Evolutionary conservation across 176 grass and related monocot species (phyloP), one percentile per base, ranked within the genome.

Genomic region (Carex cristatella): DNA sequence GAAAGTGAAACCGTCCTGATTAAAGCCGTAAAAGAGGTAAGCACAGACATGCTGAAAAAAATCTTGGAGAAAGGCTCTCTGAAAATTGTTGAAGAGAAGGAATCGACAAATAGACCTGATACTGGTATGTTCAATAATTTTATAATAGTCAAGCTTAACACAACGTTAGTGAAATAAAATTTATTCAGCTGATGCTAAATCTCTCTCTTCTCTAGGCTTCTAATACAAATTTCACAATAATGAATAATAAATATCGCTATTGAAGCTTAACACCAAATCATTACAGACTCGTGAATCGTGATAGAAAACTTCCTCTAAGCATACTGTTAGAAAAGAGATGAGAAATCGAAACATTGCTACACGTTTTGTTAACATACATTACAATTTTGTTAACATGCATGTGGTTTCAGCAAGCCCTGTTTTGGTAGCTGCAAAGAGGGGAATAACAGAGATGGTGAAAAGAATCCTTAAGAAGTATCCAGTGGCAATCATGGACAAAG

Each of bases 401-500:
- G 23, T 23, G 23, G 46, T 27, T 57, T 51, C 73, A 86, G 84
- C 18, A 31, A 86, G 60, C 30, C 59, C 84, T n/a, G 35, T 86
- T n/a, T 44, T 86, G 6, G n/a, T 86, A 60, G 84, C 84, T 13
- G 84, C 84, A 51, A 86, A 86, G 35, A 86, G 11, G 32, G 84
- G 84, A 16, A 49, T 86, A 61, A 77, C 7, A n/a, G 71, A 86
- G 84, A 66, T 86, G 23, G 84, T 86, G 70, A n/a, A 64, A 56
- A 79, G 10, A 55, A 86, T 86, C 49, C 71, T 86, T 10, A 2
- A 86, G 1, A 23, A 30, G 1, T 61, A 54, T 37, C 84, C 84
- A 0, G 59, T 86, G 59, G 84, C 84, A 18, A 6, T 77, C 9
- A 13, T 32, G 11, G 58, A 86, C 48, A 15, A 78, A 4, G 84